Percentiles rank a stretch among this genome's conserved stretches.
phyloP scores from a whole-genome alignment of 129 eudicot genomes.

The Calendula officinalis region DNA sequence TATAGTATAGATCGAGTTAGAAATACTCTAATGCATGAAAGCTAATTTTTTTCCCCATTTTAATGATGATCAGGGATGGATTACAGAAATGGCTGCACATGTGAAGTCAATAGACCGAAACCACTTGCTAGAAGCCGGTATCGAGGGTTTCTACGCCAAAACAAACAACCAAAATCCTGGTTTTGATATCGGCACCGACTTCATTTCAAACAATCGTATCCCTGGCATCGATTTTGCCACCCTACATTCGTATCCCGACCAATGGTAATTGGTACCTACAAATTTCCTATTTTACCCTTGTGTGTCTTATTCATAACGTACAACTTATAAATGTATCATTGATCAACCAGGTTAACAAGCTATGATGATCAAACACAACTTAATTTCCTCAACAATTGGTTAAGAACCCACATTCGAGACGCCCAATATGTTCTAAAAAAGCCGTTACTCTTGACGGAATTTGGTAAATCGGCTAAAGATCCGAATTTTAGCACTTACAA shows the following conservation, averaged over 20 bases:
- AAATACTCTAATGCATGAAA: not conserved
- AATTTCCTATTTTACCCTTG: slow-evolving; percentile 13
- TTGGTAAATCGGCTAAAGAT: slow-evolving; percentile 72
- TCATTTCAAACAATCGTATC: slow-evolving; percentile 68
- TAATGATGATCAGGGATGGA: slow-evolving; percentile 61
- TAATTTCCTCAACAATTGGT: slow-evolving; percentile 66
- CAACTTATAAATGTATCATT: slow-evolving; percentile 2
- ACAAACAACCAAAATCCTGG: slow-evolving; percentile 64
- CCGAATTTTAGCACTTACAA: slow-evolving; percentile 52
- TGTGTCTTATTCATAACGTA: not conserved
- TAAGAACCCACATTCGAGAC: slow-evolving; percentile 68
- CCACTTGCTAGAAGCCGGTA: slow-evolving; percentile 89
- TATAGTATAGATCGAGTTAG: no score
- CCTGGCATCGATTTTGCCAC: slow-evolving; percentile 88
- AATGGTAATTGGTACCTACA: slow-evolving; percentile 49
- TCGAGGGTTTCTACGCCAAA: slow-evolving; percentile 87
- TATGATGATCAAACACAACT: slow-evolving; percentile 55
- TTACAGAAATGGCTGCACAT: slow-evolving; percentile 85
- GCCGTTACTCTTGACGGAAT: slow-evolving; percentile 77
- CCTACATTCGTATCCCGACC: slow-evolving; percentile 87
- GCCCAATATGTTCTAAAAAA: slow-evolving; percentile 54
- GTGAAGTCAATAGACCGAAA: slow-evolving; percentile 81
- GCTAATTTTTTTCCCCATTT: not conserved
- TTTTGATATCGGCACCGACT: slow-evolving; percentile 75
- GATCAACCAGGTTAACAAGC: slow-evolving; percentile 56